These are phyloP conservation scores for Thraustochytrium striatum DNA, from an alignment of 352 stramenopile genomes.

Conservation along the genomic window DNA sequence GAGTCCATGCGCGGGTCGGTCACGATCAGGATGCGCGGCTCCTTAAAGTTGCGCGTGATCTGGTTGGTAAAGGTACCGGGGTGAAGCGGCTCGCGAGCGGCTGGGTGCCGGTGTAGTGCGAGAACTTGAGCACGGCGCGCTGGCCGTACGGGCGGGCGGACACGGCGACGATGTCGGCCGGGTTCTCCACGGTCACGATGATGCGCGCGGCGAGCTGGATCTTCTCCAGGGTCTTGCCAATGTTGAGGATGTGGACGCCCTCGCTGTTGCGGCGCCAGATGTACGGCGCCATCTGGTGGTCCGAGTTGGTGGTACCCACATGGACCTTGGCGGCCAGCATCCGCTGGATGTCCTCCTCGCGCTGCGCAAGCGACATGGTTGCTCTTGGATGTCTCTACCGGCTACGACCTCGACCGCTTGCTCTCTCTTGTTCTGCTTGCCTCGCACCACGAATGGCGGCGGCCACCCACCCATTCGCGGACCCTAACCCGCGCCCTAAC, in stretches of 20 bases:
- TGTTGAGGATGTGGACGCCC: constrained; percentile 99
- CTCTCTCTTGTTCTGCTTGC: constrained; percentile 18
- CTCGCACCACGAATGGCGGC: neutral
- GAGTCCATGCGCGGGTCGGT: constrained; percentile 97
- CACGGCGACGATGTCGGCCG: constrained; percentile 98
- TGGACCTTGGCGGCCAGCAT: constrained; percentile 99
- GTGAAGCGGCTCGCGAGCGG: constrained; percentile 98
- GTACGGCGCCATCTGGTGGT: constrained; percentile 98
- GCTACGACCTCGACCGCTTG: constrained; percentile 22
- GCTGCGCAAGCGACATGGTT: constrained; percentile 1
- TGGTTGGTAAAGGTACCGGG: constrained; percentile 99
- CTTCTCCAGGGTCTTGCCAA: constrained; percentile 99
- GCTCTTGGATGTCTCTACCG: neutral
- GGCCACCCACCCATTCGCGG: neutral
- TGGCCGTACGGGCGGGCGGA: constrained; percentile 97
- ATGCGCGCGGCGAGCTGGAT: constrained; percentile 97
- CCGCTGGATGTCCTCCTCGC: constrained; percentile 99
- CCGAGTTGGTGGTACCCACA: constrained; percentile 98
- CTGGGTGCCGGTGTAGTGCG: constrained; percentile 96
- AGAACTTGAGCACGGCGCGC: constrained; percentile 99
- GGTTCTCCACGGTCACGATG: constrained; percentile 99
- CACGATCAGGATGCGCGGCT: constrained; percentile 98
- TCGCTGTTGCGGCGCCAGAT: constrained; percentile 98
- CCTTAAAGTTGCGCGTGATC: constrained; percentile 99
- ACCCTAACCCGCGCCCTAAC: too few species aligned